Evolutionary conservation across 352 stramenopile genomes (phyloP).

Genomic region (Thraustotheca clavata): DNA sequence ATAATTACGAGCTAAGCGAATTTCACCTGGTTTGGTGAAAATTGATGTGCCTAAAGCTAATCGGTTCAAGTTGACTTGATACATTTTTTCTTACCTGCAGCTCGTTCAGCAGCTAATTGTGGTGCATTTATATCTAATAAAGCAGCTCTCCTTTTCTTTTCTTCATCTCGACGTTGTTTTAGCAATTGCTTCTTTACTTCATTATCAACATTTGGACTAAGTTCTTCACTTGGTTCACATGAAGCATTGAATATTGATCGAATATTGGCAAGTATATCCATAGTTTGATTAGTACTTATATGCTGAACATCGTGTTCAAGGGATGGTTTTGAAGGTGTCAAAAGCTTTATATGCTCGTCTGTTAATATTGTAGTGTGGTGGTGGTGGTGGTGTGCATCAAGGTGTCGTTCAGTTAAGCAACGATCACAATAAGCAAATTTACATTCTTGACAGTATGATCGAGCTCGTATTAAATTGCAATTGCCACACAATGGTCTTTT

Average conservation of each 20-base stretch:
- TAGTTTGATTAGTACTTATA: not conserved
- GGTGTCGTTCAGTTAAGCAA: constrained; percentile 8
- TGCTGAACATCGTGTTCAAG: not conserved
- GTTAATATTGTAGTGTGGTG: not conserved
- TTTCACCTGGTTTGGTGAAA: not conserved
- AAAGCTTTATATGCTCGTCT: not conserved
- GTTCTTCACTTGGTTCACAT: not conserved
- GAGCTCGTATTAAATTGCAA: not conserved
- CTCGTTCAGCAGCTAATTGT: not conserved
- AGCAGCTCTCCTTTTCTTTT: not conserved
- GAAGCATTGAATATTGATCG: not conserved
- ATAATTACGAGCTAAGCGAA: constrained; percentile 2
- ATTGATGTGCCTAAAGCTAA: not conserved
- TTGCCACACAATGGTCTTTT: constrained; percentile 2
- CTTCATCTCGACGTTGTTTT: not conserved
- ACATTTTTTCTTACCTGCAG: not conserved
- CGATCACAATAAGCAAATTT: constrained; percentile 6
- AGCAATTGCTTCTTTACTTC: not conserved
- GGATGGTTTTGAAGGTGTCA: not conserved
- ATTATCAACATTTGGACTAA: not conserved
- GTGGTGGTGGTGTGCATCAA: not conserved
- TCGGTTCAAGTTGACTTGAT: not conserved
- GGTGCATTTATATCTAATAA: not conserved
- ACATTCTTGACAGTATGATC: not conserved
- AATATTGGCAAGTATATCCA: not conserved